A percentile compares a stretch with the other conserved stretches of the same genome.
Evolutionary conservation across 2,329 filamentous ascomycete species (phyloP).

Genomic region (Fusarium tanahbumbuense): DNA sequence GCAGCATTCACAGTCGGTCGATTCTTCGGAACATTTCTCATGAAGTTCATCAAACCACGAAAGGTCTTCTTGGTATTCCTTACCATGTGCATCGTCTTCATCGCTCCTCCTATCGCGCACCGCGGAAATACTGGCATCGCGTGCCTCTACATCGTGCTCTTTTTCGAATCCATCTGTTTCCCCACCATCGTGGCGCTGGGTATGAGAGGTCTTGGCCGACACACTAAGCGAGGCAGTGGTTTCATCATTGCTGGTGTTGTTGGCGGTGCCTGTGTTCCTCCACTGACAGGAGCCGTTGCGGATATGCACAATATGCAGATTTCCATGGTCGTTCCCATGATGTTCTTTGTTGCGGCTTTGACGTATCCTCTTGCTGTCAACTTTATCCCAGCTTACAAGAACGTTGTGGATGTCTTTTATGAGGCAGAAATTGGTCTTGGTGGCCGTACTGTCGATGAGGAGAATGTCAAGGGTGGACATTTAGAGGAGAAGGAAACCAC

Average conservation of each 20-base stretch:
- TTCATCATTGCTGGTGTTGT: constrained; percentile 76
- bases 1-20: constrained; percentile 78
- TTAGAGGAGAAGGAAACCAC: constrained; percentile 31
- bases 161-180: constrained; percentile 85
- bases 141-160: constrained; percentile 77
- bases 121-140: constrained; percentile 61
- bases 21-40: constrained; percentile 73
- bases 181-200: constrained; percentile 83
- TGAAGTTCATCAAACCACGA: constrained; percentile 75
- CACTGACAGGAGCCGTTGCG: constrained; percentile 75
- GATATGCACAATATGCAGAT: constrained; percentile 70
- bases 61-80: constrained; percentile 76
- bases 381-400: constrained; percentile 72
- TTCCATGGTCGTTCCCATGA: constrained; percentile 74
- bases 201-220: constrained; percentile 78
- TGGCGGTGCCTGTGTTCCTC: constrained; percentile 79
- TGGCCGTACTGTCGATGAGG: constrained; percentile 45
- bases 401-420: constrained; percentile 69
- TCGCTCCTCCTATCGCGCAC: constrained; percentile 60
- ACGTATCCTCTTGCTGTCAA: constrained; percentile 72
- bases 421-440: constrained; percentile 58
- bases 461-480: constrained; percentile 37
- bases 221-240: constrained; percentile 81
- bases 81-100: constrained; percentile 72
- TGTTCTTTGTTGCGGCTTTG: constrained; percentile 68